These are phyloP conservation scores for Diplocarpon mali DNA, from an alignment of 2,329 filamentous ascomycete genomes.

Conservation along the genomic window DNA sequence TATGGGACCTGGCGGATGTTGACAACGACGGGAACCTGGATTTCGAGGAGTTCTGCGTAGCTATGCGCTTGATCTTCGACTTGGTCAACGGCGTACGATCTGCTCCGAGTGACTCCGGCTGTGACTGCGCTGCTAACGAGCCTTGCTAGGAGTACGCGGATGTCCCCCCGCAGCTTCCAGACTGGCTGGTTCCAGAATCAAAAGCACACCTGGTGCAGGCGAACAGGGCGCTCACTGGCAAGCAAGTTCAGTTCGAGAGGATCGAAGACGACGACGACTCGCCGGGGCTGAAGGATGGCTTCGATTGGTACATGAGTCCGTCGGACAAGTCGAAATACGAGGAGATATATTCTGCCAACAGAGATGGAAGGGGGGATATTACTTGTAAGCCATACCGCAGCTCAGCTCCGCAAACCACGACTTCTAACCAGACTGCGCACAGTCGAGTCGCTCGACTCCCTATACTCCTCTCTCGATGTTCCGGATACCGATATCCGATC, in stretches of 20 bases:
- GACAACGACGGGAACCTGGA: constrained; percentile 96
- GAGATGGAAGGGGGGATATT: constrained; percentile 76
- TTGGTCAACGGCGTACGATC: constrained; percentile 76
- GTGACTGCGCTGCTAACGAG: too few relatives aligned
- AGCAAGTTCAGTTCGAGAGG: constrained; percentile 72
- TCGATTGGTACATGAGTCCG: constrained; percentile 99
- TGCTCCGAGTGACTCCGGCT: not conserved
- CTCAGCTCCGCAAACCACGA: too few relatives aligned
- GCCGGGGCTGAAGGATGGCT: constrained; percentile 82
- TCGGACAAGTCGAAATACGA: constrained; percentile 88
- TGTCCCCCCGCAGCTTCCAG: constrained; percentile 75
- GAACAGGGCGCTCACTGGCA: constrained; percentile 64
- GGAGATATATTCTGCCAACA: constrained; percentile 89
- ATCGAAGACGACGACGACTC: constrained; percentile 76
- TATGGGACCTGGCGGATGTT: constrained; percentile 96
- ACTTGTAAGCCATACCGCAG: constrained; percentile 45
- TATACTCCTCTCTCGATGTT: constrained; percentile 72
- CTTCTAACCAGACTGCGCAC: not conserved
- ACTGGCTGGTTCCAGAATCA: constrained; percentile 94
- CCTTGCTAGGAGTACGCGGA: constrained; percentile 66
- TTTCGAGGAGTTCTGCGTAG: constrained; percentile 99
- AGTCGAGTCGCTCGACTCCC: constrained; percentile 69
- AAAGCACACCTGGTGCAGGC: constrained; percentile 87
- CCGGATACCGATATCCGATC: constrained; percentile 73
- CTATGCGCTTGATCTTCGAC: constrained; percentile 97